A percentile compares a stretch with the other conserved stretches of the same genome.
phyloP scores from a whole-genome alignment of 495 filamentous ascomycete species.

The Neurospora sp. region DNA sequence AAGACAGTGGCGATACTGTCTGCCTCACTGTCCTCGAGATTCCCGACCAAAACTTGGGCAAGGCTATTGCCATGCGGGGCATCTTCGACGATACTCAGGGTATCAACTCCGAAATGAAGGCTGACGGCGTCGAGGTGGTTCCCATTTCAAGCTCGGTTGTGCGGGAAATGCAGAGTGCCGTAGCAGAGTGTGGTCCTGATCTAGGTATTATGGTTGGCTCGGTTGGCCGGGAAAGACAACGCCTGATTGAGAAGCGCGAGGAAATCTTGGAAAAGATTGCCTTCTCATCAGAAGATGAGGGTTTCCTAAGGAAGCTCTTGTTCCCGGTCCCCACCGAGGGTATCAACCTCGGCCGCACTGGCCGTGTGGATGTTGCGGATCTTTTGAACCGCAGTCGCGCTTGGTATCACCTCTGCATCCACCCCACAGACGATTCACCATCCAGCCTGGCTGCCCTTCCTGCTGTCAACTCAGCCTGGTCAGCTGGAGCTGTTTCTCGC shows the following conservation, averaged over 20 bases:
- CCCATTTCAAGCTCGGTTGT: conserved; percentile 65
- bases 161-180: conserved; percentile 73
- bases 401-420: conserved; percentile 90
- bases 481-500: conserved; percentile 79
- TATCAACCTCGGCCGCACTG: conserved; percentile 59
- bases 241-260: conserved; percentile 71
- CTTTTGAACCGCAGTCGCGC: conserved; percentile 71
- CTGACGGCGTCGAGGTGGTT: conserved; percentile 71
- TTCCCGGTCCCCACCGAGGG: conserved; percentile 69
- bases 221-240: conserved; percentile 59
- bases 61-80: conserved; percentile 73
- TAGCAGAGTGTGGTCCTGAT: conserved; percentile 69
- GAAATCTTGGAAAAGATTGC: conserved; percentile 77
- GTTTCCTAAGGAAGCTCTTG: conserved; percentile 73
- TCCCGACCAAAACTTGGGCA: conserved; percentile 67
- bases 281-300: conserved; percentile 67
- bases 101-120: conserved; percentile 94
- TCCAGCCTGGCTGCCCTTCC: conserved; percentile 52
- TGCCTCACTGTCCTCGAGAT: conserved; percentile 83
- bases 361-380: conserved; percentile 62
- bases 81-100: conserved; percentile 88
- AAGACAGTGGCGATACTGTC: conserved; percentile 71
- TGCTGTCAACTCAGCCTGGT: conserved; percentile 65
- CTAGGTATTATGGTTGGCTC: conserved; percentile 63
- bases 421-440: conserved; percentile 81